Evolutionary conservation across 1,284 basidiomycete species (phyloP).

Genomic region (Melampsora americana): DNA sequence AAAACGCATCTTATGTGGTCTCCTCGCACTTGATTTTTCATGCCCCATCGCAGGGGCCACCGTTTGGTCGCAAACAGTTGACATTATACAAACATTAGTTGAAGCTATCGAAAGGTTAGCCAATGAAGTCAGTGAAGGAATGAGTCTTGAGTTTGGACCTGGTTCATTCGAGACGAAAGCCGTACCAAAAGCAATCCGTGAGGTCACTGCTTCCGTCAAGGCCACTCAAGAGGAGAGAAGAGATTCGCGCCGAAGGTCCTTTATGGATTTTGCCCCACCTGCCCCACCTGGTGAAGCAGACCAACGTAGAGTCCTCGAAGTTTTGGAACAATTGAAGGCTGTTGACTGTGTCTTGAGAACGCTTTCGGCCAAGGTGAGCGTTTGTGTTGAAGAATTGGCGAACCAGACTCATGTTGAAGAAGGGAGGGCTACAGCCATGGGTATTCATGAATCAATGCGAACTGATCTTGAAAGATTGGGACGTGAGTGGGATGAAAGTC

Average conservation of each 20-base stretch:
- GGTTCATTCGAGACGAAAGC: slow-evolving; percentile 24
- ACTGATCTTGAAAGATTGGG: slow-evolving; percentile 21
- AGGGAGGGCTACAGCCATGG: neutral
- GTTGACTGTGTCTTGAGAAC: slow-evolving; percentile 17
- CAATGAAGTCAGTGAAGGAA: slow-evolving; percentile 22
- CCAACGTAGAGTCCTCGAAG: neutral
- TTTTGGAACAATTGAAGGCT: slow-evolving; percentile 11
- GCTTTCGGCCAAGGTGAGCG: slow-evolving; percentile 25
- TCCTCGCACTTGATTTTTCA: slow-evolving; percentile 32
- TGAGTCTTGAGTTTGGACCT: slow-evolving; percentile 36
- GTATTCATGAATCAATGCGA: slow-evolving; percentile 31
- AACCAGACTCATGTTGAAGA: neutral
- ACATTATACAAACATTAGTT: slow-evolving; percentile 7
- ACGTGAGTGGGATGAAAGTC: slow-evolving; percentile 30
- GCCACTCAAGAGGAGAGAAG: neutral
- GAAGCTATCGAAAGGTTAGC: slow-evolving; percentile 9
- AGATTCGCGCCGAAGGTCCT: neutral
- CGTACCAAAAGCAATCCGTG: neutral
- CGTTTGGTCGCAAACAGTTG: slow-evolving; percentile 16
- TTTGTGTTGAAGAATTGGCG: slow-evolving; percentile 22
- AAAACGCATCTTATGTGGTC: slow-evolving; percentile 29
- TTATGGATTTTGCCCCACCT: slow-evolving; percentile 23
- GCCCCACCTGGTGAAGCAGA: neutral
- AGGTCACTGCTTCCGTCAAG: neutral
- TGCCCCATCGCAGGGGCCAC: neutral